Conservation (phyloP, 164 flowering plant genomes). For the Hamamelis virginiana region DNA sequence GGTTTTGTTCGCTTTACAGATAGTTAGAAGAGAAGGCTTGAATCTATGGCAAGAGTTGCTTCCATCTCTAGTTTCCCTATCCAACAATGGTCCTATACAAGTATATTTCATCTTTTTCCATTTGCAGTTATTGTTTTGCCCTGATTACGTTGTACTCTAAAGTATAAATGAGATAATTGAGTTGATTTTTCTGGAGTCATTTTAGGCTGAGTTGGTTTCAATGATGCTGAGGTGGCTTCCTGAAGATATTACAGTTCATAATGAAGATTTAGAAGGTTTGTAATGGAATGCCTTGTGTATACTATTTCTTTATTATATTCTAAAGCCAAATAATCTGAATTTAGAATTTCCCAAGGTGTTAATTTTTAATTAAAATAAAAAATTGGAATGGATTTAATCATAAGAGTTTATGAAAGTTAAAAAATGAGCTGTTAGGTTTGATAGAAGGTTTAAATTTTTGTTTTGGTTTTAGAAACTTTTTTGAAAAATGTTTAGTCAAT, state of each 20-base stretch:
- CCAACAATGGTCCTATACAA: conserved; percentile 73
- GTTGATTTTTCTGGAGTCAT: neutral
- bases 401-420: neutral
- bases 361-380: neutral
- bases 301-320: neutral
- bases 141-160: neutral
- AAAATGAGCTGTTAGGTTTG: neutral
- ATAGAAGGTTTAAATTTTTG: neutral
- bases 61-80: conserved; percentile 67
- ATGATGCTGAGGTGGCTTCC: conserved; percentile 99
- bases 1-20: conserved; percentile 40
- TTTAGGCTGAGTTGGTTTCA: conserved; percentile 87
- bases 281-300: conserved; percentile 3
- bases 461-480: too few species aligned
- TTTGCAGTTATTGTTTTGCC: conserved; percentile 4
- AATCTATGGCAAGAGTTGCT: conserved; percentile 72
- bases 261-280: conserved; percentile 97
- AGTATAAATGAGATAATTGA: neutral
- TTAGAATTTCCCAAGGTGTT: neutral
- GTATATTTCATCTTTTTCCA: conserved; percentile 31
- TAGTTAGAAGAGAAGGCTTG: conserved; percentile 86
- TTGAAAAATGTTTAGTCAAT: neutral
- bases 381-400: neutral
- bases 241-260: conserved; percentile 98
- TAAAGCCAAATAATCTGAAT: neutral